Percentiles rank a stretch among this genome's conserved stretches.
These are phyloP conservation scores for Moelleriella libera DNA, from an alignment of 2,329 filamentous ascomycete genomes.

Conservation along the genomic window DNA sequence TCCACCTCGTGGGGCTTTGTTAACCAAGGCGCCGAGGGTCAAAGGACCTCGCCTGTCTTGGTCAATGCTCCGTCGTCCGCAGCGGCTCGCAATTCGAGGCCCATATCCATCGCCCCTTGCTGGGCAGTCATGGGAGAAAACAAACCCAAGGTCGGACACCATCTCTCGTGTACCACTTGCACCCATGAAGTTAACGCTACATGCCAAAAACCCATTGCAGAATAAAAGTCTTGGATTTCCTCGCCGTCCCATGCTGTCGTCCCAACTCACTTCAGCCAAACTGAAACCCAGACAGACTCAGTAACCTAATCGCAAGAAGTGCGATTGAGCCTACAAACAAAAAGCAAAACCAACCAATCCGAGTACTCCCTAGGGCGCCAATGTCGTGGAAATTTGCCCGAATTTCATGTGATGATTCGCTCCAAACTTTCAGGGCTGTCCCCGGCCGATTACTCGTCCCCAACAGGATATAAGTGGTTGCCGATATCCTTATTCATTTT, in stretches of 20 bases:
- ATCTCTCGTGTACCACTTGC: no score
- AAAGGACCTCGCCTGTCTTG: no score
- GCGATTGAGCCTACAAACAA: background rate
- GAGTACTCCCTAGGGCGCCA: conserved; percentile 6
- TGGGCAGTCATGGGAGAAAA: no score
- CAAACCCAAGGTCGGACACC: no score
- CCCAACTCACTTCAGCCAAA: background rate
- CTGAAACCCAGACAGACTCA: background rate
- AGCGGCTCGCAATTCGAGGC: no score
- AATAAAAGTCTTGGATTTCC: background rate
- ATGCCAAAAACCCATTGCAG: background rate
- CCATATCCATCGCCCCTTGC: no score
- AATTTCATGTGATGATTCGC: background rate
- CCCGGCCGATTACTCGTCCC: conserved; percentile 37
- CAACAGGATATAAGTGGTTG: conserved; percentile 74
- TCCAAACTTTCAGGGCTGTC: background rate
- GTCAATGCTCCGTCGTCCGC: no score
- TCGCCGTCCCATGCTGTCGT: conserved; percentile 5
- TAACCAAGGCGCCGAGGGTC: no score
- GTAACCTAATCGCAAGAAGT: no score
- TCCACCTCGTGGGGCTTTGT: no score
- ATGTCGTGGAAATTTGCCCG: background rate
- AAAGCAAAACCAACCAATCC: background rate
- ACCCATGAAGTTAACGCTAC: no score
- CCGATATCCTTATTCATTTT: conserved; percentile 97